phyloP scores from a whole-genome alignment of 2,329 filamentous ascomycete genomes.

The Amauroascus verrucosus region DNA sequence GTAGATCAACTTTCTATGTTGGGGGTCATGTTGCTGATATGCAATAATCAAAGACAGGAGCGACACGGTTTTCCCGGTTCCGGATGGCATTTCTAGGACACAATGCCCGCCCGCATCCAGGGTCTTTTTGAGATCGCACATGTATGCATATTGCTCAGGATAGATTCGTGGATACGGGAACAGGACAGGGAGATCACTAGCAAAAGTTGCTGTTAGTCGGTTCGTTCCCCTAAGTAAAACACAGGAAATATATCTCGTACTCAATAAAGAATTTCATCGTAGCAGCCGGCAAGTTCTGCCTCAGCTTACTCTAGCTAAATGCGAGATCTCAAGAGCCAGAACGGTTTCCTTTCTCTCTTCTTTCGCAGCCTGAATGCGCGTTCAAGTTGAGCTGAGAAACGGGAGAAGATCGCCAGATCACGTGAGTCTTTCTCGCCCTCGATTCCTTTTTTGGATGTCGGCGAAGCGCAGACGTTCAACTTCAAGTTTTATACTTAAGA shows the following conservation, averaged over 20 bases:
- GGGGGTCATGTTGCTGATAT: conserved; percentile 87
- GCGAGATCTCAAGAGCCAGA: neutral
- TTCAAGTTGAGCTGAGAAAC: neutral
- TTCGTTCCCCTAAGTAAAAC: neutral
- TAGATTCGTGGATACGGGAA: conserved; percentile 69
- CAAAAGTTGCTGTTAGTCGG: conserved; percentile 15
- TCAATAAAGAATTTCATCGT: conserved; percentile 74
- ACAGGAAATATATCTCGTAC: conserved; percentile 32
- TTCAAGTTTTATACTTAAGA: neutral
- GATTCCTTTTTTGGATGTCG: conserved; percentile 5
- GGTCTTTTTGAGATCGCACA: conserved; percentile 78
- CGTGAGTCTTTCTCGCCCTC: neutral
- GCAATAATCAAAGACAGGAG: conserved; percentile 90
- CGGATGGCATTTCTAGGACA: conserved; percentile 97
- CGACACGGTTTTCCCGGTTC: conserved; percentile 94
- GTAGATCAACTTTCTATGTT: conserved; percentile 93
- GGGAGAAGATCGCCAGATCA: conserved; percentile 5
- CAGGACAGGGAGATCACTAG: conserved; percentile 56
- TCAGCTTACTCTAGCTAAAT: neutral
- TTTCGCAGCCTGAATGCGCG: neutral
- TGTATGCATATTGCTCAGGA: conserved; percentile 66
- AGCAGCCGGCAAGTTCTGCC: neutral
- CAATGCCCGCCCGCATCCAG: conserved; percentile 92
- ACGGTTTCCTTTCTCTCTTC: neutral
- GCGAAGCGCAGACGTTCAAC: neutral